Conservation (phyloP, 2,329 filamentous ascomycete species). For the Remersonia thermophila region DNA sequence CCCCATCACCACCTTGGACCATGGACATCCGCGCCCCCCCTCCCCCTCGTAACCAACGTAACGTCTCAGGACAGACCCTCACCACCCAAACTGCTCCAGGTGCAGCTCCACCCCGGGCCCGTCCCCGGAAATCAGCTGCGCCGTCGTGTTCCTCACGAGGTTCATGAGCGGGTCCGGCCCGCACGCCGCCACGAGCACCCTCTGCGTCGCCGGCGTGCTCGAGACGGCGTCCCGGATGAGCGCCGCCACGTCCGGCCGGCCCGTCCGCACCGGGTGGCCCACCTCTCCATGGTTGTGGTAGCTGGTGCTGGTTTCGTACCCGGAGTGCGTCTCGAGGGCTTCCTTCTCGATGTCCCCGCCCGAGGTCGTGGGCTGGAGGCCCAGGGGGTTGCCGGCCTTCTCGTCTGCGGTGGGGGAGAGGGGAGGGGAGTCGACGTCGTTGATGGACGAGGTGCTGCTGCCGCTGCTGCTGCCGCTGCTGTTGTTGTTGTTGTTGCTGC, state of each 20-base stretch:
- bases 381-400: constrained; percentile 4
- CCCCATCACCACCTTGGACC: too few relatives aligned
- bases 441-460: constrained; percentile 10
- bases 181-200: constrained; percentile 35
- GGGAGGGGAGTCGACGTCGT: constrained; percentile 9
- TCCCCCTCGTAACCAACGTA: background rate
- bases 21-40: background rate
- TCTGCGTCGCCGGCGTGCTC: constrained; percentile 22
- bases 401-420: constrained; percentile 10
- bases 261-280: constrained; percentile 22
- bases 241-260: constrained; percentile 29
- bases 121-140: constrained; percentile 28
- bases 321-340: constrained; percentile 9
- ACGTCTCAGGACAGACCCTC: background rate
- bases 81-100: constrained; percentile 38
- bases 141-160: constrained; percentile 32
- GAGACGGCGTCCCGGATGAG: constrained; percentile 28
- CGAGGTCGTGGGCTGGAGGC: background rate
- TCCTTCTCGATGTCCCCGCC: constrained; percentile 16
- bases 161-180: constrained; percentile 34
- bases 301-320: constrained; percentile 2
- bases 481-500: too few relatives aligned
- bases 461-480: background rate
- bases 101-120: constrained; percentile 40
- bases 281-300: background rate